Percentiles rank a stretch among this genome's conserved stretches.
Evolutionary conservation across 331 rosid species (phyloP).

Genomic region (Phaseolus coccineus): DNA sequence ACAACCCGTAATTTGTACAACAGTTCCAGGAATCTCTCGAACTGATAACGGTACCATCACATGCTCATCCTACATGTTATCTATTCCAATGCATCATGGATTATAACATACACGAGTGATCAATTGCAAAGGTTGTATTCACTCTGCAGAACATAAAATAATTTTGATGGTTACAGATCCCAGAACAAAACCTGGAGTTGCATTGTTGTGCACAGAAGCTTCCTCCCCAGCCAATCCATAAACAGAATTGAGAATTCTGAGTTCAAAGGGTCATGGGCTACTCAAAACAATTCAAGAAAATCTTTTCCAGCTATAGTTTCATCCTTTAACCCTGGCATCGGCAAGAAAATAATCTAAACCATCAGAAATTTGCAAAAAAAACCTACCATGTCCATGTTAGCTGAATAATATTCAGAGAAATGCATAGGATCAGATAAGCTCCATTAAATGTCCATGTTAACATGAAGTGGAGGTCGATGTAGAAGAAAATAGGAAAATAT

Average conservation of each 20-base stretch:
- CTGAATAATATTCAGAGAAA: conserved; percentile 1
- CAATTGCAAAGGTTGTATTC: conserved; percentile 29
- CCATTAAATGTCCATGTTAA: conserved; percentile 11
- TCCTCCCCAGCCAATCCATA: conserved; percentile 33
- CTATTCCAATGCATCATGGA: conserved; percentile 31
- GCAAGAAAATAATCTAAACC: conserved; percentile 38
- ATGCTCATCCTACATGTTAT: conserved; percentile 23
- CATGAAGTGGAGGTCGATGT: conserved; percentile 6
- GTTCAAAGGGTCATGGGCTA: conserved; percentile 38
- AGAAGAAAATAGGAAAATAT: neutral
- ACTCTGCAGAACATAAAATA: conserved; percentile 31
- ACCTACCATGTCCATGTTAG: neutral
- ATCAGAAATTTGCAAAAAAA: conserved; percentile 8
- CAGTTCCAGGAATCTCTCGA: conserved; percentile 32
- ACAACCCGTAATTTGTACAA: conserved; percentile 42
- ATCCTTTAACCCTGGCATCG: conserved; percentile 64
- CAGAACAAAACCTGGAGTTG: conserved; percentile 55
- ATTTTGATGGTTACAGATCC: conserved; percentile 40
- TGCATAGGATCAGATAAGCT: neutral
- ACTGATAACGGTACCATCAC: conserved; percentile 31
- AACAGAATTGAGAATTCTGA: conserved; percentile 28
- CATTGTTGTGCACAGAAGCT: conserved; percentile 42
- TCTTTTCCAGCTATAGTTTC: conserved; percentile 42
- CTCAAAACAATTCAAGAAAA: conserved; percentile 44
- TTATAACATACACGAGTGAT: conserved; percentile 34